Conservation (phyloP, 2,329 filamentous ascomycete species). For the Fusarium keratoplasticum region DNA sequence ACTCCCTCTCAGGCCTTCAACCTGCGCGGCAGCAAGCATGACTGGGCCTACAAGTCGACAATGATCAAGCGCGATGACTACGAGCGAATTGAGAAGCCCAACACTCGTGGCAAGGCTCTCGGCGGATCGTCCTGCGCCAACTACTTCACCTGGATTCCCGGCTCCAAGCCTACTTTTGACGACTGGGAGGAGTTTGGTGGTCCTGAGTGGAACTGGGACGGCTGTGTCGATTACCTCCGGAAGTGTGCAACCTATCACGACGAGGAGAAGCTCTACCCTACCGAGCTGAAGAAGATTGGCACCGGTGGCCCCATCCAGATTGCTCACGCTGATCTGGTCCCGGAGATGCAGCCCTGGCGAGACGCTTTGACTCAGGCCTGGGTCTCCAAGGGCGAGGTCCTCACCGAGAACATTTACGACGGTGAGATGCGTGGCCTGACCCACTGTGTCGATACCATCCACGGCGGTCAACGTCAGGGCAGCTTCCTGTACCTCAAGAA, state of each 20-base stretch:
- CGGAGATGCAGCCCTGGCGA: slow-evolving; percentile 64
- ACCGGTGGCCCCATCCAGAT: slow-evolving; percentile 62
- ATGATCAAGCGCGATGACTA: slow-evolving; percentile 70
- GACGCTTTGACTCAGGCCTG: slow-evolving; percentile 63
- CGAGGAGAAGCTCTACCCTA: slow-evolving; percentile 57
- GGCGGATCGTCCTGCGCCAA: slow-evolving; percentile 69
- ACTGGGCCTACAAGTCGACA: slow-evolving; percentile 72
- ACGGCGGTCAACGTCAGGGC: slow-evolving; percentile 64
- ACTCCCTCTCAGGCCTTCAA: slow-evolving; percentile 65
- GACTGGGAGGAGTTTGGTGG: slow-evolving; percentile 78
- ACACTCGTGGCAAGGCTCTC: slow-evolving; percentile 69
- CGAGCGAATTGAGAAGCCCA: slow-evolving; percentile 72
- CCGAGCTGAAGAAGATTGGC: slow-evolving; percentile 63
- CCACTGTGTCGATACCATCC: slow-evolving; percentile 66
- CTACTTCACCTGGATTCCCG: slow-evolving; percentile 73
- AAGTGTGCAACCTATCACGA: slow-evolving; percentile 69
- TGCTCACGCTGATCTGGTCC: slow-evolving; percentile 64
- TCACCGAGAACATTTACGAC: slow-evolving; percentile 67
- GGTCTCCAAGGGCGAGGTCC: slow-evolving; percentile 61
- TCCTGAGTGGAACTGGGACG: slow-evolving; percentile 69
- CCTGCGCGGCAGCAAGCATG: slow-evolving; percentile 65
- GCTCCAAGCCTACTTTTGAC: slow-evolving; percentile 69
- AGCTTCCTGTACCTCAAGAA: slow-evolving; percentile 61
- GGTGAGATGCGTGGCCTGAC: slow-evolving; percentile 66
- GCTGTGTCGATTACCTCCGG: slow-evolving; percentile 61